Evolutionary conservation across 225 moss, liverwort and hornwort species (phyloP).

Genomic region (Marchantia polymorpha): DNA sequence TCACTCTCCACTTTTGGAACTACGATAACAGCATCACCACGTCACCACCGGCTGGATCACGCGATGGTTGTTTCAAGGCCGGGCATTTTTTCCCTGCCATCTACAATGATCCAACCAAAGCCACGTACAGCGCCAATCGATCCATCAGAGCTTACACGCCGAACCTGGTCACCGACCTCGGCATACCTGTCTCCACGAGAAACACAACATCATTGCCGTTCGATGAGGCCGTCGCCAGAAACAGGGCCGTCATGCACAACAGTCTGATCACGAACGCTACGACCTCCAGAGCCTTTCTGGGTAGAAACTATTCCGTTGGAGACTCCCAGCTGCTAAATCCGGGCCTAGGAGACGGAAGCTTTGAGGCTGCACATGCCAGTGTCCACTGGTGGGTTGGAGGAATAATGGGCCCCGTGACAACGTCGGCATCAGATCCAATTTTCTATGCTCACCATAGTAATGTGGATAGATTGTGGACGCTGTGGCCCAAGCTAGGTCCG

Average conservation of each 20-base stretch:
- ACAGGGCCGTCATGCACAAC: not conserved
- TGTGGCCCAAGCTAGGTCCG: constrained; percentile 18
- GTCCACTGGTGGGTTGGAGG: constrained; percentile 32
- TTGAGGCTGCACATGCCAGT: not conserved
- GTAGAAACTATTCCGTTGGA: not conserved
- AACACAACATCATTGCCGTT: not conserved
- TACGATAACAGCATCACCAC: constrained; percentile 37
- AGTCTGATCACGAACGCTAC: not conserved
- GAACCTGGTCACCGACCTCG: not conserved
- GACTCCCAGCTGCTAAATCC: not conserved
- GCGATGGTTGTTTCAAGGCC: not conserved
- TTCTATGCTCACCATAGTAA: constrained; percentile 39
- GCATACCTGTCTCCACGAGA: not conserved
- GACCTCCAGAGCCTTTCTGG: not conserved
- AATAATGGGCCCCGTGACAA: constrained; percentile 36
- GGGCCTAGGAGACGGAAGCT: not conserved
- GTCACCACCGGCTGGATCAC: not conserved
- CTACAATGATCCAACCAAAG: not conserved
- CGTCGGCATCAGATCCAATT: constrained; percentile 23
- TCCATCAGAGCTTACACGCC: not conserved
- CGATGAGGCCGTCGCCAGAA: not conserved
- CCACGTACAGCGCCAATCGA: not conserved
- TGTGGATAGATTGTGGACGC: constrained; percentile 34
- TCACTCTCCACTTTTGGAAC: constrained; percentile 53
- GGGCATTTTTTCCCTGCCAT: not conserved